Evolutionary conservation across 441 rosid species (phyloP).

Genomic region (Erodium moschatum): DNA sequence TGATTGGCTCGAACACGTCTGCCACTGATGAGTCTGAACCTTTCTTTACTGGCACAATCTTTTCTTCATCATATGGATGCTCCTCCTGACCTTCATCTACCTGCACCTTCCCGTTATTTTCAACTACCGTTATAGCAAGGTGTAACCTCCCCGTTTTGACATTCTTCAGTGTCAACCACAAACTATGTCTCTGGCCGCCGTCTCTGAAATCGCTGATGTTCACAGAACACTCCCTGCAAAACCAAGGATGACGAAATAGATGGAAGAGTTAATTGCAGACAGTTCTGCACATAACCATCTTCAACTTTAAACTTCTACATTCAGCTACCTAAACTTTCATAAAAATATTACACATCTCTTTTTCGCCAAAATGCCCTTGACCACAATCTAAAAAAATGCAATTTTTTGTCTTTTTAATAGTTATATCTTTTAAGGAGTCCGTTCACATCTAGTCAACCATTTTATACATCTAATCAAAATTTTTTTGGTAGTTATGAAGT

Average conservation of each 20-base stretch:
- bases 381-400: too few relatives aligned
- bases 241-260: slow-evolving; percentile 9
- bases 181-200: slow-evolving; percentile 65
- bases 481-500: too few relatives aligned
- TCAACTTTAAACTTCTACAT: too few relatives aligned
- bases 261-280: neutral
- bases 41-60: slow-evolving; percentile 9
- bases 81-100: neutral
- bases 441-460: too few relatives aligned
- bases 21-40: neutral
- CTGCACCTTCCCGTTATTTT: neutral
- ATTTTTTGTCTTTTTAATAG: too few relatives aligned
- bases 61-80: slow-evolving; percentile 24
- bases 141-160: slow-evolving; percentile 75
- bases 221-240: slow-evolving; percentile 55
- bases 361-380: too few relatives aligned
- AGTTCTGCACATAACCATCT: too few relatives aligned
- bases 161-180: slow-evolving; percentile 78
- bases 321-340: too few relatives aligned
- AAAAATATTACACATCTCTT: too few relatives aligned
- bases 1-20: neutral
- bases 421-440: too few relatives aligned
- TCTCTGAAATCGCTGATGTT: slow-evolving; percentile 54
- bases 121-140: slow-evolving; percentile 60
- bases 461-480: too few relatives aligned